phyloP scores from a whole-genome alignment of 169 alveolate genomes.

The Cryptosporidium baileyi region DNA sequence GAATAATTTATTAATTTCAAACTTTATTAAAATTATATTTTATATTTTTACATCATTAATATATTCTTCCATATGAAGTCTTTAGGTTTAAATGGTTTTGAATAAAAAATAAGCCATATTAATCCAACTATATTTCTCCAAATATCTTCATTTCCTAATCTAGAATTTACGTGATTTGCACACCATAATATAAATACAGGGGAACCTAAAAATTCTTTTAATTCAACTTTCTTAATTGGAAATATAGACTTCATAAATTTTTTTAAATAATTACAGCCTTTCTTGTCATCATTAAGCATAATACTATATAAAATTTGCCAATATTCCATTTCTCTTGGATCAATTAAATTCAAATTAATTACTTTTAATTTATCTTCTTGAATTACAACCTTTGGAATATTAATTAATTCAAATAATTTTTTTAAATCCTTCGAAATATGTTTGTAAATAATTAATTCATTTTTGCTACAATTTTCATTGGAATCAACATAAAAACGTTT shows the following conservation, averaged over 20 bases:
- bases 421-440: conserved; percentile 1
- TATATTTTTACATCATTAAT: conserved; percentile 13
- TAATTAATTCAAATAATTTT: conserved; percentile 1
- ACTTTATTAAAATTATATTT: neutral
- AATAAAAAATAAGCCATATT: conserved; percentile 34
- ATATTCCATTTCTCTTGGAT: conserved; percentile 50
- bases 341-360: neutral
- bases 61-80: conserved; percentile 36
- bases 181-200: conserved; percentile 63
- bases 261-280: conserved; percentile 19
- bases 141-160: conserved; percentile 63
- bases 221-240: neutral
- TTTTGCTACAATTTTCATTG: neutral
- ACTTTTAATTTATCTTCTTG: neutral
- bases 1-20: neutral
- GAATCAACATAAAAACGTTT: neutral
- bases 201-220: conserved; percentile 6
- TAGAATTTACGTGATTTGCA: conserved; percentile 42
- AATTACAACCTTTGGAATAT: conserved; percentile 11
- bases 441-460: neutral
- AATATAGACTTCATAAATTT: neutral
- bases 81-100: conserved; percentile 48
- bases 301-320: conserved; percentile 36
- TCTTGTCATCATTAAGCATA: neutral
- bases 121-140: conserved; percentile 63